Base-by-base conservation (phyloP, 768 basidiomycete species). In the Boletellus ananiceps region DNA sequence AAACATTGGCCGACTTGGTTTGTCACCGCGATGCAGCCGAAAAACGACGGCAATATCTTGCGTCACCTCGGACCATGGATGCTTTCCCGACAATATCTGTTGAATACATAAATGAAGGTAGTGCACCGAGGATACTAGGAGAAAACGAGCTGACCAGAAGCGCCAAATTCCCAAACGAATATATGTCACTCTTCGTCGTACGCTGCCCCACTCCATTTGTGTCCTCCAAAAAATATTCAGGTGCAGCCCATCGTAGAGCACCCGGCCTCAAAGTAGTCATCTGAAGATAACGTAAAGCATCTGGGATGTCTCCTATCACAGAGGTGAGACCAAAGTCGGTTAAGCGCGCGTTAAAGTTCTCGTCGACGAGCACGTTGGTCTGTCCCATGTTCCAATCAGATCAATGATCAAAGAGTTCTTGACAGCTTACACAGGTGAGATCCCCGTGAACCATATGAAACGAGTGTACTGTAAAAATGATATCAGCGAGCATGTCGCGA, bases 181-280 rank as follows among this genome's bases (percentile, higher is more conserved):
- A 55, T 6, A 55, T 52, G 16, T 55, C 54, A 21, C 50, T 55
- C 51, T 44, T 47, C 3, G 50, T 42, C 15, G 50, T 52, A 7
- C 12, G 44, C 13, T 25, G 37, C 15, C 6, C 13, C 35, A 65
- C 59, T 12, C 59, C 50, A 36, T 27, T 35, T 27, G 15, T 15
- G 27, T 56, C 25, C 3, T 75, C 18, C 33, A 15, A 27, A 29
- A 41, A 9, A 1, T 9, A 58, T n/a, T 68, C 56, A 0, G 72
- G 60, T 44, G 75, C 76, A 8, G 74, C 69, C 73, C 74, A 76
- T 1, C 76, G 67, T 31, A 75, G 65, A 19, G 74, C 70, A 6
- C 52, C 52, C 9, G 44, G 49, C 16, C n/a, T 73, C 73, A 8
- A 65, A 66, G 42, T 73, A 62, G 34, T 54, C 49, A 40, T 46